Evolutionary conservation across 441 rosid genomes (phyloP).

Genomic region (Arabidopsis lyrata): DNA sequence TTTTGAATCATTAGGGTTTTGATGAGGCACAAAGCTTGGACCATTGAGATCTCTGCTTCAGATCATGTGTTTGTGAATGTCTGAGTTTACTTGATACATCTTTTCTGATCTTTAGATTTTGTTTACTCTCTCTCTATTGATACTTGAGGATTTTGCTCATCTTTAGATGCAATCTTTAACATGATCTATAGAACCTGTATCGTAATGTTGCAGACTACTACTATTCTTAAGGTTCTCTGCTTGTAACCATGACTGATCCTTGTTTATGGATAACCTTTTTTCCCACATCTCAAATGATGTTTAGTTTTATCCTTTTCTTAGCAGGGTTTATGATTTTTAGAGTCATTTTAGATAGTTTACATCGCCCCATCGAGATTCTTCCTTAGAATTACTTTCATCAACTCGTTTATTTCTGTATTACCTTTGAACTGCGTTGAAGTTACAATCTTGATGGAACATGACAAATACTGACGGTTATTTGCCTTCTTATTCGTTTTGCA

Average conservation of each 20-base stretch:
- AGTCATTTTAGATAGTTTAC: background rate
- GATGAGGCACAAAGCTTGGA: slow-evolving; percentile 13
- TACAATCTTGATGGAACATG: background rate
- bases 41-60: background rate
- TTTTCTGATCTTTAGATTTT: slow-evolving; percentile 3
- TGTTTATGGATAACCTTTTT: background rate
- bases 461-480: slow-evolving; percentile 18
- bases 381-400: background rate
- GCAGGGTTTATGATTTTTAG: background rate
- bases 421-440: background rate
- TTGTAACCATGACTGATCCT: slow-evolving; percentile 6
- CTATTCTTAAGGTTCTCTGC: background rate
- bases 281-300: background rate
- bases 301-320: background rate
- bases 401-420: background rate
- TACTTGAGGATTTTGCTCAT: background rate
- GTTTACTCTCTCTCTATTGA: slow-evolving; percentile 6
- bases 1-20: slow-evolving; percentile 7
- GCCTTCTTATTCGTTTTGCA: slow-evolving; percentile 45
- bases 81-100: slow-evolving; percentile 23
- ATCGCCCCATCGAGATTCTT: background rate
- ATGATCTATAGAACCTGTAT: background rate
- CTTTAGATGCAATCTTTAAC: slow-evolving; percentile 26
- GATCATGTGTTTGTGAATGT: background rate
- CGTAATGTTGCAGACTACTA: background rate